Evolutionary conservation across 2,329 filamentous ascomycete species (phyloP), one percentile per base, ranked within the genome.

Genomic region (Ustilaginoidea virens): DNA sequence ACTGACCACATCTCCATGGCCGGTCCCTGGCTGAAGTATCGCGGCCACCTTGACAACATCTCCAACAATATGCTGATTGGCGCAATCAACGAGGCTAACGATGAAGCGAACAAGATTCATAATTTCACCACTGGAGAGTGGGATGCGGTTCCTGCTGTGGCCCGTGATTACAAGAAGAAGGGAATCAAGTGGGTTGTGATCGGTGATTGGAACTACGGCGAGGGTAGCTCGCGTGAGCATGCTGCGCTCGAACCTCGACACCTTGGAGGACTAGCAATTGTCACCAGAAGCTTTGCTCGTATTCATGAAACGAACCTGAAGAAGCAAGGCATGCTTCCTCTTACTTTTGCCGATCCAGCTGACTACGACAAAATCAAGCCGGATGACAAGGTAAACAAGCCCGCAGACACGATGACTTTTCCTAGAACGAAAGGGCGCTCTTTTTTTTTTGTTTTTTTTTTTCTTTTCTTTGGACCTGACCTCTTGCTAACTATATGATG

Each of bases 231-330:
- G 39, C 85, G 90, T 71, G 90, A 98, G 69, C 90, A 98, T 57
- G 90, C 90, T 45, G 90, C 90, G 58, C 75, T 98, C 37, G 87
- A 98, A 69, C 90, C 90, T 53, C 78, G 90, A 55, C 87, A 96
- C 66, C 77, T 98, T 41, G 90, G 90, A 51, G 90, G 87, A 58
- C 73, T 94, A 49, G 90, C 87, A 50, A 93, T 98, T 66, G 92
- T 98, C 55, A 86, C 80, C 52, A 79, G 83, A 53, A 82, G 74
- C 40, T 98, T 98, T 55, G 90, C 90, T 50, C 90, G 90, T 80
- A 98, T 98, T 53, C 90, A 98, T 72, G 90, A 98, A 72, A 98
- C 90, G 68, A 98, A 98, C 74, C 64, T 98, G 67, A 98, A 98
- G 82, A 98, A 98, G 79, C 90, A 98, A 74, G 90, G 90, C 63